Conservation (phyloP, 495 filamentous ascomycete genomes). For the Halenospora varia region DNA sequence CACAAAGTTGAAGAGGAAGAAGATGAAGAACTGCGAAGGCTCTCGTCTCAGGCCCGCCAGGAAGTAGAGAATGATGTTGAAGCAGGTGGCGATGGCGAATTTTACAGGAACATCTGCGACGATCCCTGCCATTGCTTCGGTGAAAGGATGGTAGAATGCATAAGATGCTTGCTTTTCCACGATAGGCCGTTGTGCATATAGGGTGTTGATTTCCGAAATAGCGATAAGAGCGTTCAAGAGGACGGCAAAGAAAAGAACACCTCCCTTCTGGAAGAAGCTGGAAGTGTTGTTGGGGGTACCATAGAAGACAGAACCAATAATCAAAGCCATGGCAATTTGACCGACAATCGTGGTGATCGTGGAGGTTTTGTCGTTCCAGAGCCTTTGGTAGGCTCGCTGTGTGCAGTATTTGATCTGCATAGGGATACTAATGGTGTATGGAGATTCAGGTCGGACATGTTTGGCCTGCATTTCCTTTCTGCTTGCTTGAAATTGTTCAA, state of each 20-base stretch:
- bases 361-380: constrained; percentile 69
- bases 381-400: constrained; percentile 59
- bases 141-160: constrained; percentile 61
- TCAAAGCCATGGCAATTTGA: constrained; percentile 52
- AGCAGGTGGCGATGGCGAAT: constrained; percentile 22
- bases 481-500: constrained; percentile 64
- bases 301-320: constrained; percentile 43
- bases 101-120: constrained; percentile 64
- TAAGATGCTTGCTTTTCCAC: constrained; percentile 64
- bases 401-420: constrained; percentile 55
- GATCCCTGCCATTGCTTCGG: constrained; percentile 55
- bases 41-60: constrained; percentile 48
- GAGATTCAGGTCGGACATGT: constrained; percentile 54
- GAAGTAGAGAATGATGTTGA: constrained; percentile 69
- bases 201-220: constrained; percentile 56
- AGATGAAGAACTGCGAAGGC: constrained; percentile 58
- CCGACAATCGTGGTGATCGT: constrained; percentile 68
- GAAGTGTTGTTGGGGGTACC: constrained; percentile 39
- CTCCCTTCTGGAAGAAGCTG: constrained; percentile 50
- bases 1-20: constrained; percentile 63
- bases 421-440: constrained; percentile 54
- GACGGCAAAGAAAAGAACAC: constrained; percentile 51
- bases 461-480: constrained; percentile 65
- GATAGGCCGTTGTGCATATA: constrained; percentile 58
- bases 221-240: constrained; percentile 53